Conservation (phyloP, 495 filamentous ascomycete genomes). For the Glarea lozoyensis region DNA sequence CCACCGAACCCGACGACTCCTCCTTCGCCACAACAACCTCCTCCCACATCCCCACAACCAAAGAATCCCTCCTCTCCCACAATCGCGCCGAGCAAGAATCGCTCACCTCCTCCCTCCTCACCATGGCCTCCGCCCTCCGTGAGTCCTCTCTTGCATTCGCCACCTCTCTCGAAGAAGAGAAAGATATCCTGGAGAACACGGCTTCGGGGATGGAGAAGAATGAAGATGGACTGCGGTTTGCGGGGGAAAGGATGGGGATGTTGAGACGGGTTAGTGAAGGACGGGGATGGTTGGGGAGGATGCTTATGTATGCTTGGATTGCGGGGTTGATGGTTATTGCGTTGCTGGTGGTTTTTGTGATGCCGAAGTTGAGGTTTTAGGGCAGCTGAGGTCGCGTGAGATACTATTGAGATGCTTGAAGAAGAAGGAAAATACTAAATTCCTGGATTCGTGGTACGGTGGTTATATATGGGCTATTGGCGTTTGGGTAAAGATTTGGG, state of each 20-base stretch:
- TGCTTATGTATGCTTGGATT: conserved; percentile 79
- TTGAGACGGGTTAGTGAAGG: conserved; percentile 72
- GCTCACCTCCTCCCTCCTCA: conserved; percentile 71
- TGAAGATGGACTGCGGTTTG: conserved; percentile 60
- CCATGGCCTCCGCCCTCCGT: conserved; percentile 72
- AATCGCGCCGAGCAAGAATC: conserved; percentile 74
- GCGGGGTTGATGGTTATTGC: conserved; percentile 67
- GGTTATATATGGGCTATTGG: too few species aligned
- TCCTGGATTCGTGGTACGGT: too few species aligned
- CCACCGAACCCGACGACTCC: background rate
- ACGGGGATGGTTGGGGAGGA: conserved; percentile 75
- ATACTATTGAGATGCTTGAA: too few species aligned
- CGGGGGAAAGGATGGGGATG: conserved; percentile 63
- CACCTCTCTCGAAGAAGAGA: conserved; percentile 60
- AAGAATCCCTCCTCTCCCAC: conserved; percentile 62
- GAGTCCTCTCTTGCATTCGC: conserved; percentile 61
- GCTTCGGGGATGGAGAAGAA: conserved; percentile 69
- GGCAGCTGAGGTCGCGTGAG: too few species aligned
- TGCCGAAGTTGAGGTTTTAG: conserved; percentile 80
- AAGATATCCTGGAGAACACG: conserved; percentile 58
- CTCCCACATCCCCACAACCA: conserved; percentile 27
- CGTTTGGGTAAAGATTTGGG: too few species aligned
- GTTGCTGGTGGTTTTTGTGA: conserved; percentile 65
- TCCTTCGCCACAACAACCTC: conserved; percentile 13
- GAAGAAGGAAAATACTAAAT: too few species aligned